phyloP scores from a whole-genome alignment of 2,329 filamentous ascomycete genomes.

The Microsporum canis region DNA sequence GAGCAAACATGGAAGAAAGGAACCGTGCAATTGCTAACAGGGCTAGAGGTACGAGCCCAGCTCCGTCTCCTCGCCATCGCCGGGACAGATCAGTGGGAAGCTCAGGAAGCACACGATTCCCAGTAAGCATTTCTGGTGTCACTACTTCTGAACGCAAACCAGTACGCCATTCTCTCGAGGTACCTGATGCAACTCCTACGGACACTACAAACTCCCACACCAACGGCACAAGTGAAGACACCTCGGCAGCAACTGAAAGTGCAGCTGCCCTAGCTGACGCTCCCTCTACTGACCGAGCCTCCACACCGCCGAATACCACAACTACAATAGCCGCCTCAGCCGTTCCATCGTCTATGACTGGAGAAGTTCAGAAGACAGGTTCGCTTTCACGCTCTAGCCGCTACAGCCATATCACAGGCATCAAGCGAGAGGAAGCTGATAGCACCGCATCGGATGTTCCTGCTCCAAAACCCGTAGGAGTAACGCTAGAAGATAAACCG shows the following conservation, averaged over 20 bases:
- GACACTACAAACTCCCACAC: slow-evolving; percentile 12
- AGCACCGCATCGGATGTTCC: slow-evolving; percentile 25
- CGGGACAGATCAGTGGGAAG: slow-evolving; percentile 64
- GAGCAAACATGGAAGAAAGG: slow-evolving; percentile 86
- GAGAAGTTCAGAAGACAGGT: slow-evolving; percentile 50
- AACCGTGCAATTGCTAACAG: slow-evolving; percentile 64
- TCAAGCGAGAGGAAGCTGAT: slow-evolving; percentile 38
- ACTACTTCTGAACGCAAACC: slow-evolving; percentile 37
- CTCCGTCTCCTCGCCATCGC: slow-evolving; percentile 47
- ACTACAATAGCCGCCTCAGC: slow-evolving; percentile 6
- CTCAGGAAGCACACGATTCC: slow-evolving; percentile 63
- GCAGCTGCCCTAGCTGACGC: slow-evolving; percentile 10
- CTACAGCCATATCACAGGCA: slow-evolving; percentile 40
- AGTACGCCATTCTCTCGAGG: slow-evolving; percentile 62
- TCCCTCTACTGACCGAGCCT: slow-evolving; percentile 25
- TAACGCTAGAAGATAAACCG: slow-evolving; percentile 62
- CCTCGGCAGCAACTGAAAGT: slow-evolving; percentile 17
- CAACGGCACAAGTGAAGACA: slow-evolving; percentile 32
- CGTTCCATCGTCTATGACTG: slow-evolving; percentile 18
- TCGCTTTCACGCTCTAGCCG: slow-evolving; percentile 48
- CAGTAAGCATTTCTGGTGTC: slow-evolving; percentile 57
- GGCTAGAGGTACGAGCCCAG: slow-evolving; percentile 62
- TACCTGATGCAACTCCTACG: slow-evolving; percentile 48
- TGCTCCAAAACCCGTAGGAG: slow-evolving; percentile 35
- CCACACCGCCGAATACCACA: slow-evolving; percentile 17